phyloP scores from a whole-genome alignment of 169 alveolate genomes.

The Perkinsus chesapeaki region DNA sequence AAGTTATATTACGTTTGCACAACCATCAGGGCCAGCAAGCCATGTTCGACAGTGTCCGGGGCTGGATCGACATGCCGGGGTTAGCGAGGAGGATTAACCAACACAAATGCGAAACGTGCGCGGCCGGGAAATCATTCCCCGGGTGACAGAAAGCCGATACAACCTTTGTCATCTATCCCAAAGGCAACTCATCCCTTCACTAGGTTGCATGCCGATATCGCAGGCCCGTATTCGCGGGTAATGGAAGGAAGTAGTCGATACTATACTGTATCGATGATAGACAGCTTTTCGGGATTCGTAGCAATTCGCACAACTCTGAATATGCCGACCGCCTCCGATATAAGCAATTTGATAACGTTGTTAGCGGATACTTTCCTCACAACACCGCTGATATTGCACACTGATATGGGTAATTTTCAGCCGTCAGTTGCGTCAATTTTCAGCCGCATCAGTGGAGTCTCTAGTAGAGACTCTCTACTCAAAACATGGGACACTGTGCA shows the following conservation, averaged over 20 bases:
- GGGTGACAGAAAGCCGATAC: not conserved
- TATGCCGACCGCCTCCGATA: not conserved
- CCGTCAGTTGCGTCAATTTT: too few relatives aligned
- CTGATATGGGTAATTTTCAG: not conserved
- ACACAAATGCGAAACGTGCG: not conserved
- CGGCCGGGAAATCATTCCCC: not conserved
- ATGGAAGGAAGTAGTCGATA: not conserved
- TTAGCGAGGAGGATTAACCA: not conserved
- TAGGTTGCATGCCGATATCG: not conserved
- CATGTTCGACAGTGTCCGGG: not conserved
- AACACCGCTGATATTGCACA: not conserved
- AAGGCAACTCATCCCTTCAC: not conserved
- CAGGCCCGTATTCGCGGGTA: not conserved
- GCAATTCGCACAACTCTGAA: constrained; percentile 1
- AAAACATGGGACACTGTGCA: not conserved
- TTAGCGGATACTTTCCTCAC: not conserved
- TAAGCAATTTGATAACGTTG: not conserved
- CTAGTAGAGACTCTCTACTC: not conserved
- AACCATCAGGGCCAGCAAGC: not conserved
- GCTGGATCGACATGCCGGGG: not conserved
- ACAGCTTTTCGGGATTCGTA: not conserved
- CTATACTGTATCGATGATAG: not conserved
- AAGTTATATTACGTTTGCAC: not conserved
- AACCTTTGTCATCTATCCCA: not conserved
- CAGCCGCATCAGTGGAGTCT: too few relatives aligned